A percentile compares a stretch with the other conserved stretches of the same genome.
These are phyloP conservation scores for Balansia obtecta DNA, from an alignment of 2,329 filamentous ascomycete genomes.

Conservation along the genomic window DNA sequence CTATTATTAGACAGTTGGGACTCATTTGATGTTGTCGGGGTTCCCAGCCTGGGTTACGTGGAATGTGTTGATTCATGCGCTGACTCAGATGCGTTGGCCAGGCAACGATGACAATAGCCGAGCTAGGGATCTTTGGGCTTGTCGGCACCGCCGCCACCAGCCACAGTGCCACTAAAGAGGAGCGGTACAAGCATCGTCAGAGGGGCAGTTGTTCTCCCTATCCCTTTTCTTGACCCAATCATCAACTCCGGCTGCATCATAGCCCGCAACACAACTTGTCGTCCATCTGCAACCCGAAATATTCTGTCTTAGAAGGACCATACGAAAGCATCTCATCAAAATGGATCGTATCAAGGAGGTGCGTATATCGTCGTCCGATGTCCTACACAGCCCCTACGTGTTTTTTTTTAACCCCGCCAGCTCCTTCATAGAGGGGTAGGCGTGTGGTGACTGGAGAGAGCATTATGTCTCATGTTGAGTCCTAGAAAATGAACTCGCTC, in stretches of 20 bases:
- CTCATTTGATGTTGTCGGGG: constrained; percentile 10
- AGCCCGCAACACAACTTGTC: constrained; percentile 18
- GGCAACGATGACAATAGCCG: constrained; percentile 14
- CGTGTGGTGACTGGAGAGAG: not conserved
- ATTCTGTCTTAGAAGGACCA: constrained; percentile 1
- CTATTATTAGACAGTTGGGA: not conserved
- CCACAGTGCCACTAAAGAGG: constrained; percentile 13
- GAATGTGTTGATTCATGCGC: constrained; percentile 6
- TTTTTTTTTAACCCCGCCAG: constrained; percentile 21
- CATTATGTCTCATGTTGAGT: constrained; percentile 6
- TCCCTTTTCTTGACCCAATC: constrained; percentile 21
- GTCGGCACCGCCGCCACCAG: constrained; percentile 13
- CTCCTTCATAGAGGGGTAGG: constrained; percentile 11
- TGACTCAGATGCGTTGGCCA: constrained; percentile 11
- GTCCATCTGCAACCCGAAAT: constrained; percentile 10
- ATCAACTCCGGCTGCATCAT: constrained; percentile 19
- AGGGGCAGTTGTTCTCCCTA: constrained; percentile 22
- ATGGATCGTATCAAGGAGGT: constrained; percentile 92
- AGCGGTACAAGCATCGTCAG: constrained; percentile 15
- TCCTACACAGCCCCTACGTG: constrained; percentile 8
- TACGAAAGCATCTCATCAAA: constrained; percentile 19
- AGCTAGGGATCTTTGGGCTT: not conserved
- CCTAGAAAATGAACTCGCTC: constrained; percentile 86
- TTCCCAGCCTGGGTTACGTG: constrained; percentile 1
- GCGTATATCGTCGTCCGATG: constrained; percentile 27